Evolutionary conservation across 352 stramenopile species (phyloP), one percentile per base, ranked within the genome.

Genomic region (Plasmopara halstedii): DNA sequence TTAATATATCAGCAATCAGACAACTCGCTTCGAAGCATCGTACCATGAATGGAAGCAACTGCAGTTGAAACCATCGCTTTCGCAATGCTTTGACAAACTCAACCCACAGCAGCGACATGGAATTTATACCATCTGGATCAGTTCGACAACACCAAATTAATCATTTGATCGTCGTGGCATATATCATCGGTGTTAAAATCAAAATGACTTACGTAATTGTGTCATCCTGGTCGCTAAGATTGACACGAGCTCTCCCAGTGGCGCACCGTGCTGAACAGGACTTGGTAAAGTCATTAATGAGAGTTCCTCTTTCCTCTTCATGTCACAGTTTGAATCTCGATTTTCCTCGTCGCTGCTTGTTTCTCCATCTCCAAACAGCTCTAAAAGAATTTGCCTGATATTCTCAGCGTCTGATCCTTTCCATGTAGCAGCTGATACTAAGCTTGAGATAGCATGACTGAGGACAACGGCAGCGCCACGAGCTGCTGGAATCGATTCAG

Each of bases 1-100:
- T 14, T 11, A 37, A 13, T 2, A 17, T 18, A n/a, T 29, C 3
- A 29, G 25, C 11, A 2, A n/a, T n/a, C n/a, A n/a, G n/a, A n/a
- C n/a, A n/a, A n/a, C n/a, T n/a, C n/a, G n/a, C n/a, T n/a, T n/a
- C n/a, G n/a, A n/a, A n/a, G 0, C 32, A 34, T 48, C 60, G 20
- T 51, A 91, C 79, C 66, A 88, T 77, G n/a, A 75, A 74, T 10
- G 80, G 77, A 31, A 92, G 68, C 15, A 89, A 44, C 22, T 63
- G 64, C 19, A 83, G 70, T 39, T 81, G 61, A 27, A 72, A 83
- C 73, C 73, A 89, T 31, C 70, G 58, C 33, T 92, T 74, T 25
- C 80, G 62, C 21, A 92, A 43, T 2, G 58, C 58, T 44, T 86
- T 88, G 20, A 92, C 76, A 63, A 92, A 89, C 50, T 92, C 77